These are phyloP conservation scores for Leishmania tropica DNA, from an alignment of 208 protist species.

Conservation along the genomic window DNA sequence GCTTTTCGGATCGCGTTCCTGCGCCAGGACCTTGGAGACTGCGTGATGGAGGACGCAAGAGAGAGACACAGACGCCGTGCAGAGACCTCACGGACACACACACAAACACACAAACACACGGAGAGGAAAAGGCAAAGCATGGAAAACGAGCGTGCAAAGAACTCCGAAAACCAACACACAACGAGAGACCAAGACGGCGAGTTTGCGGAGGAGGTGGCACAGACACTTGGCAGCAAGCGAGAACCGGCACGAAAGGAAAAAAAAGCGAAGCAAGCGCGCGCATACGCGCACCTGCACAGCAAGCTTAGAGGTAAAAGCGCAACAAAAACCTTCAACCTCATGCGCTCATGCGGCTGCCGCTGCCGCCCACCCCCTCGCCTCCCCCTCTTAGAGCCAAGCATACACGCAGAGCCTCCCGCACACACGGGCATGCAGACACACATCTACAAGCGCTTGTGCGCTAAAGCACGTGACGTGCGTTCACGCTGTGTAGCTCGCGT, in stretches of 20 bases:
- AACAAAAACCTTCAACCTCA: neutral
- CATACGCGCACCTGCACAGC: neutral
- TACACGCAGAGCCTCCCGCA: neutral
- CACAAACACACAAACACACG: neutral
- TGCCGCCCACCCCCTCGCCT: too few relatives aligned
- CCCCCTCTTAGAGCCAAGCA: neutral
- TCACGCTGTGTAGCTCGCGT: neutral
- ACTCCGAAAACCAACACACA: neutral
- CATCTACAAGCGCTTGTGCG: neutral
- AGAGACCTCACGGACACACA: neutral
- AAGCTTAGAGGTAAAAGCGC: neutral
- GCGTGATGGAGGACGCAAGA: neutral
- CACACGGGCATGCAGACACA: neutral
- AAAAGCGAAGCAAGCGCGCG: neutral
- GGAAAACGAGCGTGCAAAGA: neutral
- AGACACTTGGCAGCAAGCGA: neutral
- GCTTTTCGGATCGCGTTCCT: too few relatives aligned
- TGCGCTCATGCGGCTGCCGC: too few relatives aligned
- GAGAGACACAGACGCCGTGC: neutral
- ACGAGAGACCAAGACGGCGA: neutral
- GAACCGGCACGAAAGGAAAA: neutral
- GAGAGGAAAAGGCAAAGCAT: neutral
- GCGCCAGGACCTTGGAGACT: too few relatives aligned
- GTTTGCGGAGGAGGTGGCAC: too few relatives aligned
- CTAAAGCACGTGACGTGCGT: neutral